Conservation (phyloP, 495 filamentous ascomycete species). For the Collariella sp. region DNA sequence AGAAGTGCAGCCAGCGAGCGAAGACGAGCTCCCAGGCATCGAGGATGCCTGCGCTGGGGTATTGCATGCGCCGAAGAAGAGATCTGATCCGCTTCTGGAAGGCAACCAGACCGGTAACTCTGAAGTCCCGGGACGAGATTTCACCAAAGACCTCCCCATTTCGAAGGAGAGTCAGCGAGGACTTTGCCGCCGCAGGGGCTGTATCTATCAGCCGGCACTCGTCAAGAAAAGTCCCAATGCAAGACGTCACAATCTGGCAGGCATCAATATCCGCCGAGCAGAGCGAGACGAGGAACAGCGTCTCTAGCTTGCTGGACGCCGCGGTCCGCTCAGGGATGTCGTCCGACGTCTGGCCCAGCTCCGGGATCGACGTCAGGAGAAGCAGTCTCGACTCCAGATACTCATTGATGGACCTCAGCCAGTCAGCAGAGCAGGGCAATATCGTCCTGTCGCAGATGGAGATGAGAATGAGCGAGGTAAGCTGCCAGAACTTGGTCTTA, state of each 20-base stretch:
- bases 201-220: conserved; percentile 50
- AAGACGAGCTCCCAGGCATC: conserved; percentile 58
- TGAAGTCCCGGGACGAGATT: conserved; percentile 52
- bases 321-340: conserved; percentile 43
- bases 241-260: conserved; percentile 52
- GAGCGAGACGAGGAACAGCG: conserved; percentile 50
- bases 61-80: conserved; percentile 49
- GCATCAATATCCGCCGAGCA: conserved; percentile 55
- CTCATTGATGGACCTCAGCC: conserved; percentile 41
- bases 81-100: conserved; percentile 55
- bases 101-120: conserved; percentile 55
- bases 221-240: conserved; percentile 53
- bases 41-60: conserved; percentile 51
- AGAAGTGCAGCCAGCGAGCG: conserved; percentile 49
- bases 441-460: conserved; percentile 43
- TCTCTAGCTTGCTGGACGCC: conserved; percentile 47
- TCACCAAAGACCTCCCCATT: conserved; percentile 54
- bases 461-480: conserved; percentile 45
- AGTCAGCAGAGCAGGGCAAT: conserved; percentile 31
- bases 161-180: conserved; percentile 45
- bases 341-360: conserved; percentile 38
- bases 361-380: conserved; percentile 40
- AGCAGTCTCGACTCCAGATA: conserved; percentile 44
- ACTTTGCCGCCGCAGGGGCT: conserved; percentile 37
- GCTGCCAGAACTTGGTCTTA: conserved; percentile 43